Conservation (phyloP, 352 stramenopile species). For the Lagenidium giganteum region DNA sequence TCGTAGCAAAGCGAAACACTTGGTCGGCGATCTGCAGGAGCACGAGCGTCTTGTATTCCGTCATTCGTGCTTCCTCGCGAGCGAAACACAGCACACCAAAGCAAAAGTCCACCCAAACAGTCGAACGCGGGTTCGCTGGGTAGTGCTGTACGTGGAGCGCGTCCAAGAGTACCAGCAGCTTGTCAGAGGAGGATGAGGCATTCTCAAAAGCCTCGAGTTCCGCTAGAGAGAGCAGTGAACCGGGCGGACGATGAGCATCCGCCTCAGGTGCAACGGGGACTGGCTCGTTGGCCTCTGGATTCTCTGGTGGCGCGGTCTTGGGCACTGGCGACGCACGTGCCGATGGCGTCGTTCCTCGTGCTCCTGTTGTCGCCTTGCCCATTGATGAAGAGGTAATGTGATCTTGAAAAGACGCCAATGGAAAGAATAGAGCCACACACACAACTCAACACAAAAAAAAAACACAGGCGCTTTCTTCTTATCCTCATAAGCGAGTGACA, state of each 20-base stretch:
- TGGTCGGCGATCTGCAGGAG: conserved; percentile 47
- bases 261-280: not conserved
- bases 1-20: conserved; percentile 53
- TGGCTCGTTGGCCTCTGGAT: conserved; percentile 5
- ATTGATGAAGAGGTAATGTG: too few relatives aligned
- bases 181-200: conserved; percentile 16
- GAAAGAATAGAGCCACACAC: not conserved
- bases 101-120: conserved; percentile 55
- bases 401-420: not conserved
- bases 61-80: conserved; percentile 30
- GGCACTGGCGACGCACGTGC: not conserved
- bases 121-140: conserved; percentile 37
- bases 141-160: conserved; percentile 49
- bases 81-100: conserved; percentile 66
- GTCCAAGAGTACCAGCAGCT: conserved; percentile 24
- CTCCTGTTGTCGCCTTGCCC: conserved; percentile 2
- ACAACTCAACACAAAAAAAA: too few relatives aligned
- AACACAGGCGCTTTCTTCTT: conserved; percentile 5
- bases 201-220: conserved; percentile 28
- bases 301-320: not conserved
- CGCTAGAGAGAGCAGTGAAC: conserved; percentile 25
- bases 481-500: too few relatives aligned
- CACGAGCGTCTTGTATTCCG: conserved; percentile 28
- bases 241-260: not conserved
- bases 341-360: not conserved